Evolutionary conservation across 495 filamentous ascomycete genomes (phyloP).

Genomic region (Aspergillus hancockii): DNA sequence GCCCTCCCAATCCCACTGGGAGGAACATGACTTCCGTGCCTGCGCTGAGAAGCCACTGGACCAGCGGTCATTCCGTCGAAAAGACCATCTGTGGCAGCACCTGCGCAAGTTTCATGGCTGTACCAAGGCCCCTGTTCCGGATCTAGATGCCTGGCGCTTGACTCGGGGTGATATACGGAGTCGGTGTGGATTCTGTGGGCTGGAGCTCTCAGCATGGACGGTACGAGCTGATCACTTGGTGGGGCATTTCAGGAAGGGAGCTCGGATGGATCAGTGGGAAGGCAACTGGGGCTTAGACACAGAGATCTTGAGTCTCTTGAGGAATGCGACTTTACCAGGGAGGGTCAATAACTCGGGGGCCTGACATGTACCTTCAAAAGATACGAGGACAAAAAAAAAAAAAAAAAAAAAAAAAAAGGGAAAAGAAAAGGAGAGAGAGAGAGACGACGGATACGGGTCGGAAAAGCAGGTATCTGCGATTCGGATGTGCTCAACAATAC

Average conservation of each 20-base stretch:
- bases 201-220: constrained; percentile 60
- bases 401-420: no score
- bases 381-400: no score
- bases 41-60: constrained; percentile 65
- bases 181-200: constrained; percentile 73
- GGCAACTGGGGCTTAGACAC: constrained; percentile 73
- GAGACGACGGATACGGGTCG: no score
- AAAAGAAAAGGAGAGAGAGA: no score
- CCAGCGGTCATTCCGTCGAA: constrained; percentile 77
- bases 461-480: not conserved
- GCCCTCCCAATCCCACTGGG: constrained; percentile 61
- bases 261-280: constrained; percentile 68
- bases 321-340: constrained; percentile 58
- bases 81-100: constrained; percentile 83
- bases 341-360: not conserved
- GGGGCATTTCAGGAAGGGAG: constrained; percentile 67
- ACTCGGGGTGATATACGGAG: constrained; percentile 59
- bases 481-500: not conserved
- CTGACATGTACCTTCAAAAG: not conserved
- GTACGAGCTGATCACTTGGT: constrained; percentile 65
- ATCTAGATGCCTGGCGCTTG: constrained; percentile 71
- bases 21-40: constrained; percentile 68
- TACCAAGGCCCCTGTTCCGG: constrained; percentile 57
- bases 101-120: constrained; percentile 72
- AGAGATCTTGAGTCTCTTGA: constrained; percentile 56